A percentile compares a stretch with the other conserved stretches of the same genome.
Conservation (phyloP, 2,329 filamentous ascomycete species). For the Cladosporium sp. region DNA sequence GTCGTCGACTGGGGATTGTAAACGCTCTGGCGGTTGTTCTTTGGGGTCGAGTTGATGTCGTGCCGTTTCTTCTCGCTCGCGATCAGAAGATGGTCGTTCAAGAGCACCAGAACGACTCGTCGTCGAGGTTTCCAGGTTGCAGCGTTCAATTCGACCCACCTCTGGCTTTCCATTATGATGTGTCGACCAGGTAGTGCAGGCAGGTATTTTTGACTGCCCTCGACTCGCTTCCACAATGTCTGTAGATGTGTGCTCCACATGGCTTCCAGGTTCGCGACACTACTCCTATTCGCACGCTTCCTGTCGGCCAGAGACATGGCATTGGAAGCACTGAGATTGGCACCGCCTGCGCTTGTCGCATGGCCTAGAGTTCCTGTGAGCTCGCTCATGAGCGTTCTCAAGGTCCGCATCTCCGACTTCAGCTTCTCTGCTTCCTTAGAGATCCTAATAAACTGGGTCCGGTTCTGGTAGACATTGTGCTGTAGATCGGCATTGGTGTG, state of each 20-base stretch:
- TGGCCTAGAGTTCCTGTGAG: constrained; percentile 60
- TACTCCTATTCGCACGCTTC: constrained; percentile 77
- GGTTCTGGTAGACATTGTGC: constrained; percentile 94
- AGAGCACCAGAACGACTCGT: constrained; percentile 84
- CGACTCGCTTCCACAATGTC: constrained; percentile 93
- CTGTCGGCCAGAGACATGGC: constrained; percentile 42
- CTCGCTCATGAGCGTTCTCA: constrained; percentile 89
- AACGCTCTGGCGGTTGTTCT: constrained; percentile 33
- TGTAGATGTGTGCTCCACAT: constrained; percentile 70
- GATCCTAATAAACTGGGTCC: constrained; percentile 98
- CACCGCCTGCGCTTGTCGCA: constrained; percentile 44
- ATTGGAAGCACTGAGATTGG: constrained; percentile 38
- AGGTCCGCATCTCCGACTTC: constrained; percentile 89
- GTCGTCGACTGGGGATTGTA: constrained; percentile 39
- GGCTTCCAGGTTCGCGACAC: constrained; percentile 72
- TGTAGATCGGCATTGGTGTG: constrained; percentile 82
- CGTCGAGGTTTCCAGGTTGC: constrained; percentile 93
- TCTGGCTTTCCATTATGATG: constrained; percentile 86
- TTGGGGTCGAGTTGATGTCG: constrained; percentile 48
- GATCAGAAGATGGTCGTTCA: constrained; percentile 92
- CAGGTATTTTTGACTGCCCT: constrained; percentile 94
- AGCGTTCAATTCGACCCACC: constrained; percentile 95
- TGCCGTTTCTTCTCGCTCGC: constrained; percentile 91
- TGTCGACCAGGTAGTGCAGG: constrained; percentile 89
- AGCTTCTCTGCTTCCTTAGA: constrained; percentile 98